Evolutionary conservation across 2,329 filamentous ascomycete genomes (phyloP).

Genomic region (Neonectria neomacrospora): DNA sequence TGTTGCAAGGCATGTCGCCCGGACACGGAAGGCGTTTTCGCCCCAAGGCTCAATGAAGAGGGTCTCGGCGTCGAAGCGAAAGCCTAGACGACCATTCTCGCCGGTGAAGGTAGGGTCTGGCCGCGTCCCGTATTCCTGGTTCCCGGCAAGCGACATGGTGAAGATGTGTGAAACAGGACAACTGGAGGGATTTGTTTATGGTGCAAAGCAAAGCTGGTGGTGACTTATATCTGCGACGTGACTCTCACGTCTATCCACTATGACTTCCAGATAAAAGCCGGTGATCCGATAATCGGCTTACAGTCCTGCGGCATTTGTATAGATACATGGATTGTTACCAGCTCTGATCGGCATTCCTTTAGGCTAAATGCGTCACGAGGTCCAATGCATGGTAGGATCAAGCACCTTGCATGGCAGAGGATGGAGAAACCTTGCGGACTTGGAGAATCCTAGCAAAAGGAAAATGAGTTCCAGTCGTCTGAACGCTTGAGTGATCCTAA

Average conservation of each 20-base stretch:
- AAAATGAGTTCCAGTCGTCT: background rate
- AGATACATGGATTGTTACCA: background rate
- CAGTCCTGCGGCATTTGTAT: background rate
- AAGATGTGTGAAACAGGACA: background rate
- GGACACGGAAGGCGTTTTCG: conserved; percentile 56
- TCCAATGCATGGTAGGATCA: background rate
- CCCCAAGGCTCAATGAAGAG: conserved; percentile 63
- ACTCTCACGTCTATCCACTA: background rate
- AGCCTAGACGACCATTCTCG: conserved; percentile 43
- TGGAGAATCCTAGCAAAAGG: background rate
- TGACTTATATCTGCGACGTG: background rate
- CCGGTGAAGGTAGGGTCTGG: conserved; percentile 30
- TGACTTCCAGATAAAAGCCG: background rate
- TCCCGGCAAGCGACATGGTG: conserved; percentile 9
- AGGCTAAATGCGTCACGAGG: background rate
- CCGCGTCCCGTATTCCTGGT: conserved; percentile 32
- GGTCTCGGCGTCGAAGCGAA: conserved; percentile 55
- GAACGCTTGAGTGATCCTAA: background rate
- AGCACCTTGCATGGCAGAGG: background rate
- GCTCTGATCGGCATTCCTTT: background rate
- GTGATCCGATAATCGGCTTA: background rate
- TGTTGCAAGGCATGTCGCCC: conserved; percentile 53
- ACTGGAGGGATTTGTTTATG: background rate
- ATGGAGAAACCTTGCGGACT: background rate
- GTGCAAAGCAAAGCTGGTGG: background rate